Conservation (phyloP, 768 basidiomycete species). For the Mycena rosella region DNA sequence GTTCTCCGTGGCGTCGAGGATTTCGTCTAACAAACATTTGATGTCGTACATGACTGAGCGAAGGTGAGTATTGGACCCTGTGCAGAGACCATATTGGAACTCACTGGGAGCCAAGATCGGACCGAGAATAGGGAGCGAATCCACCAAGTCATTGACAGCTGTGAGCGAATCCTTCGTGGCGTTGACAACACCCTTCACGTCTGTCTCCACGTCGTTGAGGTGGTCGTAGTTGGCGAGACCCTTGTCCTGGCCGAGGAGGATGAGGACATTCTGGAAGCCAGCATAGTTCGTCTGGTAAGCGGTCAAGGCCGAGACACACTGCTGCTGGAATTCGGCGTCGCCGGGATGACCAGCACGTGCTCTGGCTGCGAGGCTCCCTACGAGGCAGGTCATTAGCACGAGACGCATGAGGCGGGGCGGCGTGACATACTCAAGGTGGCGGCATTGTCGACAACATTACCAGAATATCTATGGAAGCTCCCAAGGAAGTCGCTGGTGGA, state of each 20-base stretch:
- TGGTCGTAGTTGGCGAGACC: slow-evolving; percentile 66
- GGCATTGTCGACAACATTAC: slow-evolving; percentile 27
- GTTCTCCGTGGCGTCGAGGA: slow-evolving; percentile 64
- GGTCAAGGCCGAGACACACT: slow-evolving; percentile 51
- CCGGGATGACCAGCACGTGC: slow-evolving; percentile 41
- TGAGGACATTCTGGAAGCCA: slow-evolving; percentile 49
- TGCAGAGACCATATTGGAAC: slow-evolving; percentile 39
- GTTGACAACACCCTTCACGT: slow-evolving; percentile 65
- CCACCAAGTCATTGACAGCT: slow-evolving; percentile 47
- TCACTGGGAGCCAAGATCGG: slow-evolving; percentile 68
- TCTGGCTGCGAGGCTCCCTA: slow-evolving; percentile 51
- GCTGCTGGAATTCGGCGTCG: slow-evolving; percentile 53
- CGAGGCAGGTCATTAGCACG: slow-evolving; percentile 10
- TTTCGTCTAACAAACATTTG: slow-evolving; percentile 69
- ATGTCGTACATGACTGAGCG: slow-evolving; percentile 66
- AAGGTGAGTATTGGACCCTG: slow-evolving; percentile 13
- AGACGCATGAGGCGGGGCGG: not conserved
- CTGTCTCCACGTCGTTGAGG: slow-evolving; percentile 56
- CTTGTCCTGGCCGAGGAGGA: slow-evolving; percentile 54
- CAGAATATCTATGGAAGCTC: not conserved
- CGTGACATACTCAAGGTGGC: slow-evolving; percentile 46
- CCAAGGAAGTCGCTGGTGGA: not conserved
- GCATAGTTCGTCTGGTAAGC: slow-evolving; percentile 50
- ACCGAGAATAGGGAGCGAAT: slow-evolving; percentile 60
- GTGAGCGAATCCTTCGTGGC: slow-evolving; percentile 59